A percentile compares a stretch with the other conserved stretches of the same genome.
These are phyloP conservation scores for Colletotrichum shisoi DNA, from an alignment of 2,329 filamentous ascomycete species.

Conservation along the genomic window DNA sequence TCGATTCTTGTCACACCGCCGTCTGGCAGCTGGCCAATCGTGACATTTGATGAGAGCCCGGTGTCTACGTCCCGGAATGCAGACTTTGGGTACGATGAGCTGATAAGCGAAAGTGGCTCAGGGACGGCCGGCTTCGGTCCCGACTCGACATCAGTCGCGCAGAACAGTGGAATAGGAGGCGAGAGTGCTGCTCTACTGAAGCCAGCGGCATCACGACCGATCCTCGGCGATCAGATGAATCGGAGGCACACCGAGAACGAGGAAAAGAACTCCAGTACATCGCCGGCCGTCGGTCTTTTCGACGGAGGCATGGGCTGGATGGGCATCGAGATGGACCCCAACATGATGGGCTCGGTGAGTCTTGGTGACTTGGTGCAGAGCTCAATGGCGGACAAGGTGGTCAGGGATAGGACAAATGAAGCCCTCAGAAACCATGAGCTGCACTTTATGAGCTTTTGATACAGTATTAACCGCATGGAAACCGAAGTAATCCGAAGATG, in stretches of 20 bases:
- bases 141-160: not conserved
- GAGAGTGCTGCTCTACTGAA: not conserved
- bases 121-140: constrained; percentile 38
- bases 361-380: constrained; percentile 47
- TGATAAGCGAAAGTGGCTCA: constrained; percentile 43
- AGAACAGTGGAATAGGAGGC: not conserved
- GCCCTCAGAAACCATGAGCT: constrained; percentile 49
- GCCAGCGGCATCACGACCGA: not conserved
- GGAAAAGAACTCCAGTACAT: not conserved
- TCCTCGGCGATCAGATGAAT: not conserved
- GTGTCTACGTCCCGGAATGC: constrained; percentile 25
- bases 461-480: not conserved
- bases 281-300: not conserved
- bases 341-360: constrained; percentile 46
- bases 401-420: constrained; percentile 16
- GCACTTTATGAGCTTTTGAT: constrained; percentile 51
- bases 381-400: constrained; percentile 43
- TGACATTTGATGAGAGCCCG: constrained; percentile 40
- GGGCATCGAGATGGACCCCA: constrained; percentile 36
- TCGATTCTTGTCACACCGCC: constrained; percentile 44
- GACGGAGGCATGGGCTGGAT: constrained; percentile 43
- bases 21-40: constrained; percentile 45
- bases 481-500: not conserved
- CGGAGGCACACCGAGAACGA: not conserved
- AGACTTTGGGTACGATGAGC: constrained; percentile 42